phyloP scores from a whole-genome alignment of 208 protist species.

The Trypanosomatidae sp. region DNA sequence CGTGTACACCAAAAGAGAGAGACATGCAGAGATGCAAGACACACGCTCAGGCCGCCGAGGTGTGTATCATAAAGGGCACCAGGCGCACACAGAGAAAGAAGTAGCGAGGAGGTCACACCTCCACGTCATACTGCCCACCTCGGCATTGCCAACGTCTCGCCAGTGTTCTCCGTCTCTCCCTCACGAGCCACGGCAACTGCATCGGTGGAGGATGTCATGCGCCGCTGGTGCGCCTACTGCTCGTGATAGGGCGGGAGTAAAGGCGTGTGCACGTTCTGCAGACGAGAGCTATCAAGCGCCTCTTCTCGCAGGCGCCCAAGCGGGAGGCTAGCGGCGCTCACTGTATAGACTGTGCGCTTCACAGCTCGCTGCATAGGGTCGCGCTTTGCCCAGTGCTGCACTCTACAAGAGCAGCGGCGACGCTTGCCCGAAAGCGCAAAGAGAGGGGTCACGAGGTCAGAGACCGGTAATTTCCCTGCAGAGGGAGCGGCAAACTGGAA shows the following conservation, averaged over 20 bases:
- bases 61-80: background rate
- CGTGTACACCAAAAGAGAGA: background rate
- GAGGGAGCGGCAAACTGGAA: background rate
- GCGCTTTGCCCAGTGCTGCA: conserved; percentile 15
- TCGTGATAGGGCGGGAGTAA: background rate
- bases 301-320: too few species aligned
- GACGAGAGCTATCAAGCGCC: background rate
- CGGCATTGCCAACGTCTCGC: background rate
- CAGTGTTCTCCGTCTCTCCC: background rate
- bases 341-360: conserved; percentile 30
- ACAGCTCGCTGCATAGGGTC: conserved; percentile 21
- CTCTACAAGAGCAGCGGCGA: background rate
- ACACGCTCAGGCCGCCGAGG: background rate
- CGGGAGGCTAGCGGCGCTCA: background rate
- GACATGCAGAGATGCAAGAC: background rate
- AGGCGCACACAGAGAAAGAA: background rate
- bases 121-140: background rate
- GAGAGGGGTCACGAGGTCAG: background rate
- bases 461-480: too few species aligned
- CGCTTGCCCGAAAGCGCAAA: background rate
- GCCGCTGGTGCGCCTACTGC: background rate
- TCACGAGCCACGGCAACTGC: background rate
- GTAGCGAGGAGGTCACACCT: background rate
- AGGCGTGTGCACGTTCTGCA: background rate
- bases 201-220: background rate